phyloP scores from a whole-genome alignment of 169 alveolate species.

The Cardiosporidium cionae region DNA sequence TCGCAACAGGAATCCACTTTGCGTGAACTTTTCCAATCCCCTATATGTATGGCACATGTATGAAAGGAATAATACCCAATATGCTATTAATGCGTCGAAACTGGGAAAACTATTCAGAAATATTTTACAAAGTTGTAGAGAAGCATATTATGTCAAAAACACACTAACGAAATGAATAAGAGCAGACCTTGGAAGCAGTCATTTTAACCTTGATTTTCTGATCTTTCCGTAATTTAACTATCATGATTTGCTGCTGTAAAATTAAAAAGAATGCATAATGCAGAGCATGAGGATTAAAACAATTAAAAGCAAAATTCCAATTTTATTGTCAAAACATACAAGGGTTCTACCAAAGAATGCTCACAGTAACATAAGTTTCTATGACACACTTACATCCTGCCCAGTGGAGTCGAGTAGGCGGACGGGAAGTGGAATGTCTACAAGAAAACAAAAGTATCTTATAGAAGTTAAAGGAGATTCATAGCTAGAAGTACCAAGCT shows the following conservation, averaged over 20 bases:
- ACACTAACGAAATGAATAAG: not conserved
- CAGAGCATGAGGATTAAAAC: too few species aligned
- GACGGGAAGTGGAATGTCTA: too few species aligned
- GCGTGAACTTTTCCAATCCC: conserved; percentile 88
- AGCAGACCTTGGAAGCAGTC: conserved; percentile 66
- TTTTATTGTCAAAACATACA: too few species aligned
- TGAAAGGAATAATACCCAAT: not conserved
- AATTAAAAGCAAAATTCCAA: too few species aligned
- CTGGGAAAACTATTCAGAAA: not conserved
- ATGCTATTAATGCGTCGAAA: not conserved
- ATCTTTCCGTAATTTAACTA: conserved; percentile 69
- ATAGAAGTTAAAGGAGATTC: too few species aligned
- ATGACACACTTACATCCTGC: too few species aligned
- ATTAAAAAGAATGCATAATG: conserved; percentile 14
- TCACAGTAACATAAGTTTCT: too few species aligned
- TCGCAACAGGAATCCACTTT: conserved; percentile 83
- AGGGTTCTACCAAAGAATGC: too few species aligned
- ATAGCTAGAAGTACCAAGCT: too few species aligned
- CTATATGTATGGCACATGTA: conserved; percentile 17
- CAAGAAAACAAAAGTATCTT: too few species aligned
- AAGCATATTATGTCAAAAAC: not conserved
- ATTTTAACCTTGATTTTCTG: conserved; percentile 66
- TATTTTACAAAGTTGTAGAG: not conserved
- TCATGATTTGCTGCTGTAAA: conserved; percentile 58
- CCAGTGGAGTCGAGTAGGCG: too few species aligned